Evolutionary conservation across 345 rosid genomes (phyloP).

Genomic region (Eutrema heterophyllum): DNA sequence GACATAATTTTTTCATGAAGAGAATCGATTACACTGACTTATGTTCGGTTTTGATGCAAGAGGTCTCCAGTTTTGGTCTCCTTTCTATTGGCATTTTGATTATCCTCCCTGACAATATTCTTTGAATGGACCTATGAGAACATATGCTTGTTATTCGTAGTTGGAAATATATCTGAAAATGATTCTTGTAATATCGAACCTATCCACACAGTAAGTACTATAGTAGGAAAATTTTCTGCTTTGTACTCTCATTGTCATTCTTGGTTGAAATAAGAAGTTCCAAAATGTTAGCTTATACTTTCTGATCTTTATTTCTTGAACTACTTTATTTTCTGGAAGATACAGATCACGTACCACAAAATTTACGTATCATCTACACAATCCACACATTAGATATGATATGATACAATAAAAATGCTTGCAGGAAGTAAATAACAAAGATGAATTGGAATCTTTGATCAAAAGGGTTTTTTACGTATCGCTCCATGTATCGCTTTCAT

Average conservation of each 20-base stretch:
- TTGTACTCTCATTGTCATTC: not conserved
- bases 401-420: slow-evolving; percentile 3
- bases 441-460: not conserved
- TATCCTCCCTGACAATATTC: slow-evolving; percentile 38
- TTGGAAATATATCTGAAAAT: not conserved
- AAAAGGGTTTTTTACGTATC: slow-evolving; percentile 13
- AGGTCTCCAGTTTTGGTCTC: slow-evolving; percentile 59
- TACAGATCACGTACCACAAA: slow-evolving; percentile 16
- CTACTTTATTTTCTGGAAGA: slow-evolving; percentile 14
- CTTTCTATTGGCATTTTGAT: slow-evolving; percentile 30
- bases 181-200: not conserved
- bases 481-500: slow-evolving; percentile 85
- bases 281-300: not conserved
- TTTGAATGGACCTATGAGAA: slow-evolving; percentile 38
- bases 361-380: slow-evolving; percentile 8
- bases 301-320: not conserved
- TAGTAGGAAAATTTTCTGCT: not conserved
- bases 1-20: not conserved
- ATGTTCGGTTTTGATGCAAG: slow-evolving; percentile 60
- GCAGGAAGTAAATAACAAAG: not conserved
- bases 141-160: slow-evolving; percentile 12
- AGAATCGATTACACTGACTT: slow-evolving; percentile 41
- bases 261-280: not conserved
- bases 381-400: slow-evolving; percentile 7
- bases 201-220: slow-evolving; percentile 2